A percentile compares a stretch with the other conserved stretches of the same genome.
Conservation (phyloP, 805 yeast genomes). For the Candida caryicola region DNA sequence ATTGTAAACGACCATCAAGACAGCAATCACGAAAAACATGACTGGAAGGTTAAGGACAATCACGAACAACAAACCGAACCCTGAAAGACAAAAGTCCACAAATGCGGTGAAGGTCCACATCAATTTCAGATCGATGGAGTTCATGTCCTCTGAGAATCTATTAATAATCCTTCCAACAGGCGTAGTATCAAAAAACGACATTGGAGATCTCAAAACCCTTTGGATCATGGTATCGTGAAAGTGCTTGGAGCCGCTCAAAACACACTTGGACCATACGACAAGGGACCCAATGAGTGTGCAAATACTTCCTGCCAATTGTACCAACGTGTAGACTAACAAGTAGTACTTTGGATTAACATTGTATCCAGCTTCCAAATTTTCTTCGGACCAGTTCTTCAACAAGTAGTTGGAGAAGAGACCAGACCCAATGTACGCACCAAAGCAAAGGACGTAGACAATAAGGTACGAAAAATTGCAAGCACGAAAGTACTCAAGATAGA, state of each 20-base stretch:
- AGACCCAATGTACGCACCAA: conserved; percentile 18
- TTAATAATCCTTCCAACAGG: conserved; percentile 41
- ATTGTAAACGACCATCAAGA: conserved; percentile 29
- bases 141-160: conserved; percentile 38
- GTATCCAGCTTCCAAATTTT: conserved; percentile 21
- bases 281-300: conserved; percentile 26
- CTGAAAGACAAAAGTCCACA: conserved; percentile 20
- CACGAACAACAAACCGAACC: conserved; percentile 27
- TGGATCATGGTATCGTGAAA: conserved; percentile 39
- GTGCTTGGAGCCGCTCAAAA: conserved; percentile 28
- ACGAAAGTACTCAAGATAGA: conserved; percentile 27
- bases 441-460: conserved; percentile 21
- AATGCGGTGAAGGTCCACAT: conserved; percentile 30
- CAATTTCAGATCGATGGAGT: conserved; percentile 29
- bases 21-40: conserved; percentile 27
- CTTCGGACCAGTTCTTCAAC: conserved; percentile 37
- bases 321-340: conserved; percentile 23
- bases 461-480: conserved; percentile 32
- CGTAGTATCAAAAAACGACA: conserved; percentile 42
- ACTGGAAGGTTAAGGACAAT: conserved; percentile 31
- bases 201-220: conserved; percentile 36
- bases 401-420: conserved; percentile 25
- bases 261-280: conserved; percentile 30
- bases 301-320: conserved; percentile 29
- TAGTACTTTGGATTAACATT: conserved; percentile 24